A percentile compares a stretch with the other conserved stretches of the same genome.
These are phyloP conservation scores for Marasmius sp. DNA, from an alignment of 1,284 basidiomycete species.

Conservation along the genomic window DNA sequence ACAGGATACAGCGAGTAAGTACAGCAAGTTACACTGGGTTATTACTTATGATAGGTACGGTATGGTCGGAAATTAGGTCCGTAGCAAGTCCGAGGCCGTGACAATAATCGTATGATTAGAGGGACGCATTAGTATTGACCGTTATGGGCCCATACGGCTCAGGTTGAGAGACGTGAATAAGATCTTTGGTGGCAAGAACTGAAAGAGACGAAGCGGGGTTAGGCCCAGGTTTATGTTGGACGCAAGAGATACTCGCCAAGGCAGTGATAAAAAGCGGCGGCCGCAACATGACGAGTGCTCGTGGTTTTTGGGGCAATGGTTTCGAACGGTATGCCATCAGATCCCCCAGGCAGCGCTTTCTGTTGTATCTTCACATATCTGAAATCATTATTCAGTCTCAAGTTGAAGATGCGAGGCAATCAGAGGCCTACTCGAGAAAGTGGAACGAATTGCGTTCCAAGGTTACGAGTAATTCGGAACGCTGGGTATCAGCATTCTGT, in stretches of 20 bases:
- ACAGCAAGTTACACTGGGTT: not conserved
- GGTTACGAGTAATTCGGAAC: slow-evolving; percentile 50
- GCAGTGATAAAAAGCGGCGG: slow-evolving; percentile 79
- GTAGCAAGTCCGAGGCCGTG: too few species aligned
- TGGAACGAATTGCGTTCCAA: slow-evolving; percentile 76
- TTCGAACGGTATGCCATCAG: slow-evolving; percentile 54
- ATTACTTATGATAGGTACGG: not conserved
- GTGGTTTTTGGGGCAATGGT: slow-evolving; percentile 61
- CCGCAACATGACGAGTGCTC: slow-evolving; percentile 72
- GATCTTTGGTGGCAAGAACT: slow-evolving; percentile 70
- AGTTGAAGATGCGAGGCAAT: not conserved
- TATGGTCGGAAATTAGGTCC: too few species aligned
- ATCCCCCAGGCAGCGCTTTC: slow-evolving; percentile 49
- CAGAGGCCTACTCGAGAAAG: slow-evolving; percentile 64
- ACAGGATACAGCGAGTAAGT: not conserved
- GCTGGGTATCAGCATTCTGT: slow-evolving; percentile 43
- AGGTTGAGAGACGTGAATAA: slow-evolving; percentile 53
- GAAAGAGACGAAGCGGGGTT: not conserved
- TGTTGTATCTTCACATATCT: slow-evolving; percentile 80
- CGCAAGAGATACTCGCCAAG: slow-evolving; percentile 49
- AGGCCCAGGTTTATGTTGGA: not conserved
- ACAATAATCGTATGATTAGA: not conserved
- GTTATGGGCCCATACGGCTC: slow-evolving; percentile 51
- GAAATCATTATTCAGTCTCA: slow-evolving; percentile 2
- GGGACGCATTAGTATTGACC: slow-evolving; percentile 23